These are phyloP conservation scores for Syzygium syzygioides DNA, from an alignment of 441 rosid genomes.

Conservation along the genomic window DNA sequence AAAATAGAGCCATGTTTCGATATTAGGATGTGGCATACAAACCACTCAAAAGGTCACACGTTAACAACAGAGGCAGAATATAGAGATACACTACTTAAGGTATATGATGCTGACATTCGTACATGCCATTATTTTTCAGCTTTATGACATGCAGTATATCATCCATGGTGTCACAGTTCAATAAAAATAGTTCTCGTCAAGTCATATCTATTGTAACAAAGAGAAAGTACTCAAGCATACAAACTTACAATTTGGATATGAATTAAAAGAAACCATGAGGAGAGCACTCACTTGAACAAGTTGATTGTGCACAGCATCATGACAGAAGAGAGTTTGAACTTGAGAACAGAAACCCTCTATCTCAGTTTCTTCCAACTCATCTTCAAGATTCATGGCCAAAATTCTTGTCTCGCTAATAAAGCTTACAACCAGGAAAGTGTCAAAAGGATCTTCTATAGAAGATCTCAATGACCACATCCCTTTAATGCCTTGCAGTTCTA, in stretches of 20 bases:
- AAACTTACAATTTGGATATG: neutral
- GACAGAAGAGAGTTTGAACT: constrained; percentile 94
- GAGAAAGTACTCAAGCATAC: neutral
- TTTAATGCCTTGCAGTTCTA: constrained; percentile 98
- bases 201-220: neutral
- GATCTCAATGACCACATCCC: constrained; percentile 99
- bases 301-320: constrained; percentile 88
- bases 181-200: neutral
- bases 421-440: constrained; percentile 94
- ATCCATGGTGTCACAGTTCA: neutral
- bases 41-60: neutral
- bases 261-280: neutral
- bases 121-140: neutral
- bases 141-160: neutral
- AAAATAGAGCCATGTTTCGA: neutral
- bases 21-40: neutral
- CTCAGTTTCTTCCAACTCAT: constrained; percentile 98
- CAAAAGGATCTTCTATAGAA: constrained; percentile 86
- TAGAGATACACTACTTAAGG: neutral
- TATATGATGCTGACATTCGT: neutral
- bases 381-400: constrained; percentile 97
- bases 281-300: constrained; percentile 71
- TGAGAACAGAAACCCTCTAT: constrained; percentile 93
- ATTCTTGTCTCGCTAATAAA: constrained; percentile 94
- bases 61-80: neutral